Conservation (phyloP, 768 basidiomycete genomes). For the Dacryopinax spathularia region DNA sequence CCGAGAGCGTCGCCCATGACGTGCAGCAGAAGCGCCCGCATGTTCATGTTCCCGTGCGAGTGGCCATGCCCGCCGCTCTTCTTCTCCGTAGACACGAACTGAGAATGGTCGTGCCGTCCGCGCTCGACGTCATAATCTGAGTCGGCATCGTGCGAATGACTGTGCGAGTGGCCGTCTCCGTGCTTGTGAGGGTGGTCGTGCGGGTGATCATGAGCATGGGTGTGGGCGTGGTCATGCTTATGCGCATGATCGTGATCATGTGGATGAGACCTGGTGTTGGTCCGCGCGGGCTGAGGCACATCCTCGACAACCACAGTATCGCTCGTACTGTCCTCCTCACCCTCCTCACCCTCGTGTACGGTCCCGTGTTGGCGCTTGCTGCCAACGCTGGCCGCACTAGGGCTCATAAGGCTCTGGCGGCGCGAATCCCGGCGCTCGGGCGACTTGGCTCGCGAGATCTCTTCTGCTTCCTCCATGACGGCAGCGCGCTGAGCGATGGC, state of each 20-base stretch:
- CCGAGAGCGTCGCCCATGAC: constrained; percentile 95
- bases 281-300: constrained; percentile 4
- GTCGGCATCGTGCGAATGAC: constrained; percentile 7
- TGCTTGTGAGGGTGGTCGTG: constrained; percentile 33
- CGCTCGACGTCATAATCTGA: constrained; percentile 10
- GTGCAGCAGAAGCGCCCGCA: constrained; percentile 88
- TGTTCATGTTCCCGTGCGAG: constrained; percentile 75
- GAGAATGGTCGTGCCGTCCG: constrained; percentile 3
- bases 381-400: constrained; percentile 8
- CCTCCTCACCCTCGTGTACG: constrained; percentile 7
- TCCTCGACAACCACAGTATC: constrained; percentile 11
- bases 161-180: constrained; percentile 9
- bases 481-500: background rate
- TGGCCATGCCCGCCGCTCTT: constrained; percentile 20
- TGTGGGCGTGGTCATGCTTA: constrained; percentile 6
- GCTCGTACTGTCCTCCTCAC: constrained; percentile 8
- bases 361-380: constrained; percentile 4
- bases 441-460: constrained; percentile 13
- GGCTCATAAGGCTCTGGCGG: constrained; percentile 1
- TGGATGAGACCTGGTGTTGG: constrained; percentile 4
- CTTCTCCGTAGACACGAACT: constrained; percentile 8
- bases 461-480: constrained; percentile 5
- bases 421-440: constrained; percentile 5
- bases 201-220: constrained; percentile 1
- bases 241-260: constrained; percentile 15